These are phyloP conservation scores for Porodaedalea pini DNA, from an alignment of 1,284 basidiomycete species.

Conservation along the genomic window DNA sequence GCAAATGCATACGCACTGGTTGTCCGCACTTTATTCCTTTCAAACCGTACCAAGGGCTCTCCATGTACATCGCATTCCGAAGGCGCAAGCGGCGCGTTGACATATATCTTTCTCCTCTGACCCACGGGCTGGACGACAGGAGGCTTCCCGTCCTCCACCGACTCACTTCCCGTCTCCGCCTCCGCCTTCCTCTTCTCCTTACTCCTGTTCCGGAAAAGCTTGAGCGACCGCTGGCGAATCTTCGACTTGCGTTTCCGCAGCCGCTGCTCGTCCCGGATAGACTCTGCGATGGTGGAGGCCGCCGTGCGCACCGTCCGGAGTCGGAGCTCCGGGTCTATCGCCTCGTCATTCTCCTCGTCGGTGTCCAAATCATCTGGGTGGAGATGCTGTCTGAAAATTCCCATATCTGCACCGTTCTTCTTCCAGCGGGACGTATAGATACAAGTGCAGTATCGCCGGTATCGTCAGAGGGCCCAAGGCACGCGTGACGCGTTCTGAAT, in stretches of 20 bases:
- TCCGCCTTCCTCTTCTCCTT: slow-evolving; percentile 47
- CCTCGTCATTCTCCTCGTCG: slow-evolving; percentile 52
- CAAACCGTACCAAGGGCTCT: slow-evolving; percentile 77
- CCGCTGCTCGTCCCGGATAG: slow-evolving; percentile 72
- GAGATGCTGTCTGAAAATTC: not conserved
- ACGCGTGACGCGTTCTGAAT: too few species aligned
- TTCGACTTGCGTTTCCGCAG: slow-evolving; percentile 61
- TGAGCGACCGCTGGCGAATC: slow-evolving; percentile 45
- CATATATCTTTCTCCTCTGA: slow-evolving; percentile 71
- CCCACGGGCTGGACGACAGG: slow-evolving; percentile 42
- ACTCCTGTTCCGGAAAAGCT: slow-evolving; percentile 26
- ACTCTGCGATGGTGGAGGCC: slow-evolving; percentile 83
- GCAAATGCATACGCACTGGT: slow-evolving; percentile 60
- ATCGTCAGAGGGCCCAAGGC: too few species aligned
- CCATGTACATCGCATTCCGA: slow-evolving; percentile 68
- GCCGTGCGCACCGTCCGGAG: slow-evolving; percentile 87
- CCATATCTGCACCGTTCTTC: not conserved
- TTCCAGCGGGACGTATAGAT: not conserved
- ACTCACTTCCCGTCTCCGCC: slow-evolving; percentile 10
- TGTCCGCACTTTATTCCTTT: slow-evolving; percentile 92
- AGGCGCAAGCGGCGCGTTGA: slow-evolving; percentile 67
- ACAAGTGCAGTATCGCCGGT: not conserved
- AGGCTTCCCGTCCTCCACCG: not conserved
- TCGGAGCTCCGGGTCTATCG: slow-evolving; percentile 80
- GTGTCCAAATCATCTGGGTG: slow-evolving; percentile 39